Conservation (phyloP, 116 monocot species). For the Posidonia oceanica region DNA sequence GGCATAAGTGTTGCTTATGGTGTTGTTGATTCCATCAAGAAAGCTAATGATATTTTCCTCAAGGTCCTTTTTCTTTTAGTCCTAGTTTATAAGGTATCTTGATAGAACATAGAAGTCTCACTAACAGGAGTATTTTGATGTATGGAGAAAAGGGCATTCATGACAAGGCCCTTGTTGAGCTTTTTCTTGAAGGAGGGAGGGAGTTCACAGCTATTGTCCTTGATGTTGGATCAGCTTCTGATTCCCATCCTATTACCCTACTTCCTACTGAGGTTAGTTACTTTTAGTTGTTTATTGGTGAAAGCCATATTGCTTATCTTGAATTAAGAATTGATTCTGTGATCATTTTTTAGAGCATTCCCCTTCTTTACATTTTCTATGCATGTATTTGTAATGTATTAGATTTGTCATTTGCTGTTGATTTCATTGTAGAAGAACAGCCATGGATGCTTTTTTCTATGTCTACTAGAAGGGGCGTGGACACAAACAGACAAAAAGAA, state of each 20-base stretch:
- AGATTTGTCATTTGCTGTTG: no score
- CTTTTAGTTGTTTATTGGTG: not conserved
- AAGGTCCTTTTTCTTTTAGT: slow-evolving; percentile 26
- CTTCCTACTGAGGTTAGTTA: slow-evolving; percentile 77
- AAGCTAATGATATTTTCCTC: slow-evolving; percentile 54
- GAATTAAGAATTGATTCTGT: no score
- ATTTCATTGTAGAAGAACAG: no score
- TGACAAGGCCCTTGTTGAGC: slow-evolving; percentile 69
- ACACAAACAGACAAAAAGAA: no score
- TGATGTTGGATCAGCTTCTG: slow-evolving; percentile 50
- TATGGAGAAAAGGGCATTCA: slow-evolving; percentile 57
- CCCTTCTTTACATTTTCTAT: no score
- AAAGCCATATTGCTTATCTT: no score
- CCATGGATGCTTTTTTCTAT: no score
- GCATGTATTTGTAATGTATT: no score
- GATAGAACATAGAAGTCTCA: not conserved
- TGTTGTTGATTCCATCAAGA: slow-evolving; percentile 60
- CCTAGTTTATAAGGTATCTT: not conserved
- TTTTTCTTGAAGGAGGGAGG: slow-evolving; percentile 74
- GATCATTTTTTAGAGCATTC: no score
- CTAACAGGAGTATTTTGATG: not conserved
- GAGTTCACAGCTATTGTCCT: slow-evolving; percentile 91
- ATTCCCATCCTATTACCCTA: slow-evolving; percentile 56
- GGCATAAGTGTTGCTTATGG: slow-evolving; percentile 82
- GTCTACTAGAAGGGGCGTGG: no score